Evolutionary conservation across 768 basidiomycete genomes (phyloP), one percentile per base, ranked within the genome.

Genomic region (Clitopilus passeckerianus): DNA sequence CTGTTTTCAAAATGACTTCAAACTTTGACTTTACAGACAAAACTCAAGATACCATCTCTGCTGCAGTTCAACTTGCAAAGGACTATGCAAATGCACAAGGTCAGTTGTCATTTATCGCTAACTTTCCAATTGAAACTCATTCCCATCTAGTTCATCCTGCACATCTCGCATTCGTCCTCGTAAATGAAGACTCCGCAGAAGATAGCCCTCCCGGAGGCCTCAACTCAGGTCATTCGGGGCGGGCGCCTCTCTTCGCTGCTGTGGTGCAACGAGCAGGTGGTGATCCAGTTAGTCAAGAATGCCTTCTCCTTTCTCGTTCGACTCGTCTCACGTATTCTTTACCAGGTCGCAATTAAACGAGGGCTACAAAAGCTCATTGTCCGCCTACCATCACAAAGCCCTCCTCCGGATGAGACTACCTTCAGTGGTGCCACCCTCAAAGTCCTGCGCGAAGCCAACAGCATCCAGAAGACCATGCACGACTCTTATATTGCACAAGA

Each of bases 401-500:
- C 97, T 22, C 79, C 93, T 7, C 96, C 96, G 0, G 89, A 93
- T 55, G 93, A 95, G 53, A 77, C 86, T 5, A 77, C 86, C 1
- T 71, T 93, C 55, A 83, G 86, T 30, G 74, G 82, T 1, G 74
- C 82, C 8, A 67, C 82, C 5, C 66, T 82, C 60, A 84, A 86
- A 66, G 80, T 93, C 44, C 73, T 96, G 33, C 82, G 86, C 10
- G 89, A 90, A 61, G 93, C 93, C 0, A 87, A 90, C 61, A 81
- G 76, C 12, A 73, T 91, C 23, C 89, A 90, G 68, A 93, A 92
- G 77, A 88, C 78, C 5, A 90, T 89, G 87, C 88, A 90, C 68
- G 94, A 95, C 71, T 88, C 88, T 1, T 97, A 92, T 72, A 89
- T 98, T 60, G 94, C 95, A 0, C 91, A 95, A 71, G 94, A 98